phyloP scores from a whole-genome alignment of 169 alveolate genomes.

The Ophryocystis elektroscirrha region DNA sequence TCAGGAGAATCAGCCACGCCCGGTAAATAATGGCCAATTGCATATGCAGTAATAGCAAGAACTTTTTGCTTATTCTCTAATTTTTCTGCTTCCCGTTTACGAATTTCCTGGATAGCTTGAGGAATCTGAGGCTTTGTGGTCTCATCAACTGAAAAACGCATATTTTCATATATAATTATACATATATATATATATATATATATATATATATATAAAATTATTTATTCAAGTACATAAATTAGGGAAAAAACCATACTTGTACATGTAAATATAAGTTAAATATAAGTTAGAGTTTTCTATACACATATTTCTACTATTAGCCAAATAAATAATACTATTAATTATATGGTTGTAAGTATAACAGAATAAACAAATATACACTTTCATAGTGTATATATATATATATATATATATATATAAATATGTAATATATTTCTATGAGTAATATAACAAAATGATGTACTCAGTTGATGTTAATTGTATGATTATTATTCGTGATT shows the following conservation, averaged over 20 bases:
- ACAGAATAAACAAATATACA: no score
- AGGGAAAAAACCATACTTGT: background rate
- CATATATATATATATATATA: background rate
- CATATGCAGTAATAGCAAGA: constrained; percentile 23
- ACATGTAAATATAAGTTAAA: background rate
- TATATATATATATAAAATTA: background rate
- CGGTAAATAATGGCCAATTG: constrained; percentile 23
- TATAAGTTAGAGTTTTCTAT: background rate
- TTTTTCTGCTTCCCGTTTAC: constrained; percentile 22
- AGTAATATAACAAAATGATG: no score
- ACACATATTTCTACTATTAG: background rate
- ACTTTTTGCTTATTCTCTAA: constrained; percentile 17
- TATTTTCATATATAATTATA: no score
- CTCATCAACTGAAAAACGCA: constrained; percentile 9
- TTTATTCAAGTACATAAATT: background rate
- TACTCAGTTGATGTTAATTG: no score
- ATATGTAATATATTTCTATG: background rate
- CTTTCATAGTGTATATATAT: no score
- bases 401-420: background rate
- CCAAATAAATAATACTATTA: background rate
- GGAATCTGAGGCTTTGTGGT: constrained; percentile 18
- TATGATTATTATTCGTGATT: background rate
- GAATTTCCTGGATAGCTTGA: constrained; percentile 29
- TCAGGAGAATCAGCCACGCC: constrained; percentile 22
- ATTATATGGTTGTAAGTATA: background rate